Evolutionary conservation across 2,329 filamentous ascomycete genomes (phyloP), one percentile per base, ranked within the genome.

Genomic region (Cladosporium colombiae): DNA sequence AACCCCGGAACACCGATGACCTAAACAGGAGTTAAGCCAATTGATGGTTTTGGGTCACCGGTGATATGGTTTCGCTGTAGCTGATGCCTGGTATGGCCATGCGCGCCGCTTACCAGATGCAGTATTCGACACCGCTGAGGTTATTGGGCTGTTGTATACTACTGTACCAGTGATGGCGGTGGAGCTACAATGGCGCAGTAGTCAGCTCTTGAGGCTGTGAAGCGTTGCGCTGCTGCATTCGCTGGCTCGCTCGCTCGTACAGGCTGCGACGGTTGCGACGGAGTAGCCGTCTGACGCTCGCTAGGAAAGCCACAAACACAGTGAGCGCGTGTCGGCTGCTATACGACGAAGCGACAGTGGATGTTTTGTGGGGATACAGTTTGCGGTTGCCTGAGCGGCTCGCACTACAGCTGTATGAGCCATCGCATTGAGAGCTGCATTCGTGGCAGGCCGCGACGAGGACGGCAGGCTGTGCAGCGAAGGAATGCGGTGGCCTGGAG

Each of bases 401-500:
- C 27, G n/a, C 49, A 27, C 27, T 44, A 44, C 37, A 44, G 37
- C 37, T 44, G 35, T 25, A 53, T 46, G 49, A 63, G 49, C 23
- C 49, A 62, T 63, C 33, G 60, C 58, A 52, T 57, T 27, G 50
- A 27, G 29, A 29, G 50, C 25, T 60, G 57, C 57, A 60, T 60
- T 62, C 46, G 46, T 62, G 27, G 46, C 46, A 52, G 50, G 50
- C 25, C 60, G 52, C 46, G 49, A 52, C 50, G 35, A 27, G 31
- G n/a, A 63, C 50, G 46, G 27, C 59, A 63, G 60, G 60, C 60
- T 63, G 60, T 63, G 60, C 60, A 55, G 27, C 31, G 49, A 55
- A 63, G 60, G 60, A 63, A 63, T 63, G 60, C 60, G 60, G 60
- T 63, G 60, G 60, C 60, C 60, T 63, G 33, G 60, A 63, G 60